These are phyloP conservation scores for Botryotinia convoluta DNA, from an alignment of 2,329 filamentous ascomycete genomes.

Conservation along the genomic window DNA sequence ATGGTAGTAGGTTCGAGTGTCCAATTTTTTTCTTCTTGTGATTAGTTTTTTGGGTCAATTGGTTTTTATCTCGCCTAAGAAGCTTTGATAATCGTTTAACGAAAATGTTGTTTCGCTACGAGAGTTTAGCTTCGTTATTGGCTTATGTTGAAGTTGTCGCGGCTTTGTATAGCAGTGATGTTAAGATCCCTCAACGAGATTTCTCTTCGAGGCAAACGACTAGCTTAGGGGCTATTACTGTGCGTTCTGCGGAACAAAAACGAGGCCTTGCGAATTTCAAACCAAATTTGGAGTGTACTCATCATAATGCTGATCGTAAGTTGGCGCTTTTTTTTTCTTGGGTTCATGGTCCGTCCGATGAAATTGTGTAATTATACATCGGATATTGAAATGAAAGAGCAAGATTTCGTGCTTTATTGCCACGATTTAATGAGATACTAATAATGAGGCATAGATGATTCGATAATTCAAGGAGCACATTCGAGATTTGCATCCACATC, in stretches of 20 bases:
- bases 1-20: background rate
- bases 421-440: background rate
- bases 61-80: background rate
- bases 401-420: background rate
- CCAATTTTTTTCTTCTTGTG: background rate
- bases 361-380: too few relatives aligned
- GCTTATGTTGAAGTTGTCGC: background rate
- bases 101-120: background rate
- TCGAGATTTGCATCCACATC: constrained; percentile 24
- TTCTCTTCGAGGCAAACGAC: background rate
- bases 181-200: background rate
- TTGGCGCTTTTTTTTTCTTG: too few relatives aligned
- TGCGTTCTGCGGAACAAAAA: constrained; percentile 15
- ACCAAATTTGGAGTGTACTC: constrained; percentile 21
- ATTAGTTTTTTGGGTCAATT: background rate
- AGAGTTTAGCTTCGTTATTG: background rate
- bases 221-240: constrained; percentile 13
- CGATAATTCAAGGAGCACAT: constrained; percentile 19
- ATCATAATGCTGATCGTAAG: constrained; percentile 28
- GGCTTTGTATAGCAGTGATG: background rate
- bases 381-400: too few relatives aligned
- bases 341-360: too few relatives aligned
- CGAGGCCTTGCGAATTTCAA: constrained; percentile 10
- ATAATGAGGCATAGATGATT: background rate
- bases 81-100: background rate